Evolutionary conservation across 2,329 filamentous ascomycete genomes (phyloP), one percentile per base, ranked within the genome.

Genomic region (Alternaria ventricosa): DNA sequence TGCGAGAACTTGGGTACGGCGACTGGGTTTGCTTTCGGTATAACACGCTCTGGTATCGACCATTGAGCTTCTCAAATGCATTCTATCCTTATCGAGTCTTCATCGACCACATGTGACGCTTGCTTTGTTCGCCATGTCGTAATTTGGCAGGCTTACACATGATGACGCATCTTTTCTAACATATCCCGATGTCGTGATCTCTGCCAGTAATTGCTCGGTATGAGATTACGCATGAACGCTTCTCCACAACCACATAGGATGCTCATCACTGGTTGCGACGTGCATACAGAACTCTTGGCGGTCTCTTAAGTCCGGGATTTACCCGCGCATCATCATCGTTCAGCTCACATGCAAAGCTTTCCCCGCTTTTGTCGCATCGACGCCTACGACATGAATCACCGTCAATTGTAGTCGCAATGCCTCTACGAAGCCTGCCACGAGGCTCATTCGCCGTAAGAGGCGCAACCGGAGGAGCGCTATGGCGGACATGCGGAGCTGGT

Each of bases 341-440:
- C 43, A 51, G 6, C 49, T 59, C 36, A 44, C 36, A 46, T 30
- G 41, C 55, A 45, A 22, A 54, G 33, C 57, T 61, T 59, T 65
- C 61, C 66, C 66, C 68, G 64, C 70, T 62, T 28, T 45, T 50
- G 49, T 43, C 51, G 53, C 46, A 51, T 23, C 43, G 27, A 46
- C 53, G 43, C 30, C 49, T 54, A 50, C 63, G 61, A 59, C 61
- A 73, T 74, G 72, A 58, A 55, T 61, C 30, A 57, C 65, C 23
- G 41, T 59, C 53, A 23, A 61, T 63, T 27, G 44, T 70, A 66
- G 57, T 63, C 59, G 65, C 67, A 71, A 79, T 79, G 77, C 73
- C 75, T 62, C 50, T 74, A 56, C 67, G 72, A 71, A 71, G 67
- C 61, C 54, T 76, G 23, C 63, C 75, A 20, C 69, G 69, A 60